phyloP scores from a whole-genome alignment of 164 flowering plant genomes.

The Protea cynaroides region DNA sequence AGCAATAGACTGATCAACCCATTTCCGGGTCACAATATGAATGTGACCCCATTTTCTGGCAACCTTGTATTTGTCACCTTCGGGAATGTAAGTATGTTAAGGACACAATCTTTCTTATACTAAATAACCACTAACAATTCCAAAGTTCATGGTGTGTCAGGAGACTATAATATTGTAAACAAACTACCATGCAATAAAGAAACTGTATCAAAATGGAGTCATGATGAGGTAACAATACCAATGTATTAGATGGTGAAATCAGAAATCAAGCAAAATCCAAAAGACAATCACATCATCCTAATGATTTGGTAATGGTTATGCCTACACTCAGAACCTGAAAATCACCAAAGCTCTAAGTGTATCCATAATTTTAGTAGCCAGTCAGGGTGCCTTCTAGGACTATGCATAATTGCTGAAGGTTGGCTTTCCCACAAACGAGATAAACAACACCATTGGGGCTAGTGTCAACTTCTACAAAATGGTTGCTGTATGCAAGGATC shows the following conservation, averaged over 20 bases:
- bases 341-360: too few relatives aligned
- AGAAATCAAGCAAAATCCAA: not conserved
- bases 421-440: too few relatives aligned
- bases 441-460: too few relatives aligned
- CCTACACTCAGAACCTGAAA: too few relatives aligned
- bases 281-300: not conserved
- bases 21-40: slow-evolving; percentile 62
- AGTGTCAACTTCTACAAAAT: too few relatives aligned
- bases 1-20: slow-evolving; percentile 80
- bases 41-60: slow-evolving; percentile 83
- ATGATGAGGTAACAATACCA: not conserved
- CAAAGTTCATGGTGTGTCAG: slow-evolving; percentile 3
- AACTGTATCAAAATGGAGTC: not conserved
- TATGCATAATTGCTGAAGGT: too few relatives aligned
- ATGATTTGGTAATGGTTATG: too few relatives aligned
- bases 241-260: not conserved
- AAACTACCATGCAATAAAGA: not conserved
- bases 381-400: too few relatives aligned
- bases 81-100: slow-evolving; percentile 73
- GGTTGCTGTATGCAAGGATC: too few relatives aligned
- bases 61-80: slow-evolving; percentile 95
- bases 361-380: too few relatives aligned
- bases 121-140: not conserved
- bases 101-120: slow-evolving; percentile 21
- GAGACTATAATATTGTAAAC: not conserved